A percentile compares a stretch with the other conserved stretches of the same genome.
These are phyloP conservation scores for Bullera alba DNA, from an alignment of 768 basidiomycete species.

Conservation along the genomic window DNA sequence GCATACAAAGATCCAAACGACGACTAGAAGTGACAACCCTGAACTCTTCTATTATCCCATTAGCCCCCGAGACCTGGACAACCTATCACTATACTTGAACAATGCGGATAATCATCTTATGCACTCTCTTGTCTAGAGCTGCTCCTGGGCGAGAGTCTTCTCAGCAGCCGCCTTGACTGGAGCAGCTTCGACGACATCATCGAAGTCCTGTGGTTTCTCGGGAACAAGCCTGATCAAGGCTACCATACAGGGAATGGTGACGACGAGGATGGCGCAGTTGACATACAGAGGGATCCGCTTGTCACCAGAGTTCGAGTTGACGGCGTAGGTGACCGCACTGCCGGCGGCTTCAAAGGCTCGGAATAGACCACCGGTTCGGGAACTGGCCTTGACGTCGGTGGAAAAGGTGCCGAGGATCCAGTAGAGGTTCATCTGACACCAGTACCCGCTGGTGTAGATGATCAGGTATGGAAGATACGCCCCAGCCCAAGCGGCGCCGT, in stretches of 20 bases:
- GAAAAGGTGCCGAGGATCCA: slow-evolving; percentile 27
- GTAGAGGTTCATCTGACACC: slow-evolving; percentile 24
- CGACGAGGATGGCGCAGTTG: neutral
- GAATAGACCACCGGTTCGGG: slow-evolving; percentile 28
- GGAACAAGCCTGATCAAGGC: neutral
- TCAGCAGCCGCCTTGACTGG: neutral
- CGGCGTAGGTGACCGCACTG: slow-evolving; percentile 23
- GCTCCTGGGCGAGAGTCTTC: no score
- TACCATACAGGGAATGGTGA: neutral
- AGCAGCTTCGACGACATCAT: neutral
- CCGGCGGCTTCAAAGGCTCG: slow-evolving; percentile 27
- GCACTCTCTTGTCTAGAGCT: no score
- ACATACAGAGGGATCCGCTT: slow-evolving; percentile 15
- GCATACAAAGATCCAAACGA: no score
- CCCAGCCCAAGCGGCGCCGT: slow-evolving; percentile 9
- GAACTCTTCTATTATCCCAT: no score
- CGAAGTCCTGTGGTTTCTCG: neutral
- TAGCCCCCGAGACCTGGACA: no score
- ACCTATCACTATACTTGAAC: no score
- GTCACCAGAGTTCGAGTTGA: slow-evolving; percentile 11
- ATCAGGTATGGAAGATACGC: slow-evolving; percentile 16
- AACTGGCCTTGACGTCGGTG: slow-evolving; percentile 14
- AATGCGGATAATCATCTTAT: no score
- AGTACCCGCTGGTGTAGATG: slow-evolving; percentile 10
- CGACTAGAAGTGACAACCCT: no score